Evolutionary conservation across 805 yeast genomes (phyloP).

Genomic region (Scheffersomyces lignosus): DNA sequence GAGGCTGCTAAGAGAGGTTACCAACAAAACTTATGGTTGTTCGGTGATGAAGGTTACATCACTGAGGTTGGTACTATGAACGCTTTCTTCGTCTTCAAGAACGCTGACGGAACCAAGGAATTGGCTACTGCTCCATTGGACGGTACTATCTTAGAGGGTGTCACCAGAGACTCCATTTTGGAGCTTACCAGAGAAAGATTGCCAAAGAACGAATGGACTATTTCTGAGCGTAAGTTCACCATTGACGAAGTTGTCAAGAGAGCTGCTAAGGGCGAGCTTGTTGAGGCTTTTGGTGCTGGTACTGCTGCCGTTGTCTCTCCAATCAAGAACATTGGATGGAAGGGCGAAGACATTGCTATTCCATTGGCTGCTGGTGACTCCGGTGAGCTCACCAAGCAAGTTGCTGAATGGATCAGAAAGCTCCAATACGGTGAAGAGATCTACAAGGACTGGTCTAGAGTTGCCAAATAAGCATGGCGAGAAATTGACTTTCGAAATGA

Average conservation of each 20-base stretch:
- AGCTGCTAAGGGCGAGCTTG: conserved; percentile 75
- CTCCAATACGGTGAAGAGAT: conserved; percentile 87
- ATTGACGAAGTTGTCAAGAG: conserved; percentile 78
- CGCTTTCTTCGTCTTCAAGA: conserved; percentile 81
- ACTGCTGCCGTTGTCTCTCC: conserved; percentile 98
- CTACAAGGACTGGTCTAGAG: conserved; percentile 54
- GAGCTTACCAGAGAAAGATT: conserved; percentile 74
- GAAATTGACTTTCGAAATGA: too few relatives aligned
- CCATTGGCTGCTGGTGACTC: conserved; percentile 82
- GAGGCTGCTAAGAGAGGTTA: conserved; percentile 90
- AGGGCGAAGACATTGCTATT: conserved; percentile 67
- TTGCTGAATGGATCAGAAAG: conserved; percentile 83
- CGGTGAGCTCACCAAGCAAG: conserved; percentile 74
- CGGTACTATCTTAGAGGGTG: conserved; percentile 96
- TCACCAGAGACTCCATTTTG: conserved; percentile 88
- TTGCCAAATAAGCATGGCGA: conserved; percentile 28
- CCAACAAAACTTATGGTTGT: conserved; percentile 95
- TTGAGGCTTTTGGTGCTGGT: conserved; percentile 96
- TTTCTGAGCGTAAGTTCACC: conserved; percentile 80
- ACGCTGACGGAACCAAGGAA: conserved; percentile 84
- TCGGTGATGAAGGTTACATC: conserved; percentile 80
- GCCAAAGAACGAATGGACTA: conserved; percentile 73
- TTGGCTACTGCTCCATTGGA: conserved; percentile 95
- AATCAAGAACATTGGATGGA: conserved; percentile 82
- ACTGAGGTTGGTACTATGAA: conserved; percentile 99